Evolutionary conservation across 352 stramenopile genomes (phyloP), one percentile per base, ranked within the genome.

Genomic region (Pythium brachiatum): DNA sequence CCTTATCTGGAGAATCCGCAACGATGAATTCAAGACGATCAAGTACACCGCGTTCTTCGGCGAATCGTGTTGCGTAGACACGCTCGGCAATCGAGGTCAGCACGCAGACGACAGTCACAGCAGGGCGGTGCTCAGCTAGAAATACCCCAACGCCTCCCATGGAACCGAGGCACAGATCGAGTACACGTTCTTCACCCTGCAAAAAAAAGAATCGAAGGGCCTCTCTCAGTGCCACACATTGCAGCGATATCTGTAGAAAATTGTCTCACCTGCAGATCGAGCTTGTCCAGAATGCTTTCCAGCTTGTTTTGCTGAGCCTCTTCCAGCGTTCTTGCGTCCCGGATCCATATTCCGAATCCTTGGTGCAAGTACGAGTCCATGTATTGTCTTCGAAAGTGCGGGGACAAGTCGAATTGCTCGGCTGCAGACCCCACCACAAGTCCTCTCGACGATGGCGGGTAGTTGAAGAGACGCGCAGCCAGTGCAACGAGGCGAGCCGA

Each of bases 151-250:
- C 79, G 0, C 85, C 83, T 50, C 87, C 86, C 84, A 88, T 90
- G 1, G 83, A 95, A 3, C 85, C 87, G 31, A 92, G 73, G 38
- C 77, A 82, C n/a, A 96, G 70, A 43, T 96, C 89, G 12, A 96
- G 71, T n/a, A 96, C 66, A 23, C 69, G 76, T 11, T 91, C 70
- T 0, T 78, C 73, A 51, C 69, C 41, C 77, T 90, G 36, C n/a
- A 73, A 36, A 27, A 12, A n/a, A n/a, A n/a, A n/a, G n/a, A n/a
- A n/a, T n/a, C n/a, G n/a, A n/a, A n/a, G n/a, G n/a, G n/a, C n/a
- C n/a, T n/a, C n/a, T n/a, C n/a, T n/a, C n/a, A n/a, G n/a, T n/a
- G n/a, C n/a, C n/a, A n/a, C n/a, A n/a, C n/a, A n/a, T n/a, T n/a
- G n/a, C n/a, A n/a, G n/a, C n/a, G n/a, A n/a, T 25, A 27, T 29